Conservation (phyloP, 2,329 filamentous ascomycete species). For the Aureobasidium zeae region DNA sequence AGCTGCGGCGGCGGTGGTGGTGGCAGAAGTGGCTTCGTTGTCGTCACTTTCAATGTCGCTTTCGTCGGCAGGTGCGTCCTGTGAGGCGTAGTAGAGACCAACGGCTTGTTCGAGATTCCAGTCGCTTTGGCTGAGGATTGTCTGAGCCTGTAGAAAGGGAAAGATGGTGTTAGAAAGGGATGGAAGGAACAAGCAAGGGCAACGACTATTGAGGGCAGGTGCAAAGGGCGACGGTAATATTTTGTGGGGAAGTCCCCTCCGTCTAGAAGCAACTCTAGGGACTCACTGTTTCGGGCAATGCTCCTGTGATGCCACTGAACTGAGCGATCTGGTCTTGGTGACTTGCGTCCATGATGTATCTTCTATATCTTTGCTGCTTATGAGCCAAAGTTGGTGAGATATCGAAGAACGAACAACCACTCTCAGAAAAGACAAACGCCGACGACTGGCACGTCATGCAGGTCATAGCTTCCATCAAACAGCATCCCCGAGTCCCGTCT, state of each 20-base stretch:
- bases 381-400: no score
- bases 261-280: no score
- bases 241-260: neutral
- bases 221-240: neutral
- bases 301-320: constrained; percentile 31
- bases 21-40: constrained; percentile 17
- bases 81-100: constrained; percentile 36
- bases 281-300: constrained; percentile 27
- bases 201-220: neutral
- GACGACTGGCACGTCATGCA: constrained; percentile 2
- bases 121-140: constrained; percentile 35
- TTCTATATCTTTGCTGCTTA: neutral
- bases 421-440: constrained; percentile 1
- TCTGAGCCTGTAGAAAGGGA: constrained; percentile 32
- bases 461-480: constrained; percentile 8
- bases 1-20: constrained; percentile 14
- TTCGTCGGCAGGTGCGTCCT: constrained; percentile 24
- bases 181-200: neutral
- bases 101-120: constrained; percentile 39
- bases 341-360: constrained; percentile 23
- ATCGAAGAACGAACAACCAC: neutral
- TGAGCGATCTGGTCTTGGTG: constrained; percentile 28
- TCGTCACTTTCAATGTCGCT: constrained; percentile 30
- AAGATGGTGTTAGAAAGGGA: neutral
- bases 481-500: neutral